phyloP scores from a whole-genome alignment of 192 early-diverging fungal genomes.

The Coemansia asiatica region DNA sequence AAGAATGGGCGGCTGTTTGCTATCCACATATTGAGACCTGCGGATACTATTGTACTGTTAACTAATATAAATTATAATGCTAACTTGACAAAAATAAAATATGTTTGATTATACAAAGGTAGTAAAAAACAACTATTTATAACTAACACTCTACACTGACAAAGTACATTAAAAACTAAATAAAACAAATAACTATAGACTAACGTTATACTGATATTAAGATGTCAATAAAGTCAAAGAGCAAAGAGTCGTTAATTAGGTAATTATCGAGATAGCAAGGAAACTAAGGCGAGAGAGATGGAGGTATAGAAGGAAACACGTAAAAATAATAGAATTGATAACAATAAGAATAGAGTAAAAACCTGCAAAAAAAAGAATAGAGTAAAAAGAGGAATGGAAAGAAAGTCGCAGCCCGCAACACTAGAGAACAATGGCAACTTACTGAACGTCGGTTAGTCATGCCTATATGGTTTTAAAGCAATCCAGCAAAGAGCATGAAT shows the following conservation, averaged over 20 bases:
- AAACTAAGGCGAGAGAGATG: too few relatives aligned
- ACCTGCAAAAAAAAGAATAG: too few relatives aligned
- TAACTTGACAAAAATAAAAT: neutral
- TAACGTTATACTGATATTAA: neutral
- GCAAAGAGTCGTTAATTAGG: neutral
- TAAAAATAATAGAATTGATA: too few relatives aligned
- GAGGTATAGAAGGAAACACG: too few relatives aligned
- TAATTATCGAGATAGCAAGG: too few relatives aligned
- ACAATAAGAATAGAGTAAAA: too few relatives aligned
- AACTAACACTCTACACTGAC: slow-evolving; percentile 14
- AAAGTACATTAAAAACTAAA: slow-evolving; percentile 19
- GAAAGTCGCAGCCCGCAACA: too few relatives aligned
- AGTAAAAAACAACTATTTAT: neutral
- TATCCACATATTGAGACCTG: neutral
- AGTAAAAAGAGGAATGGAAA: too few relatives aligned
- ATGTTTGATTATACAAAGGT: slow-evolving; percentile 1
- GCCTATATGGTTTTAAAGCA: too few relatives aligned
- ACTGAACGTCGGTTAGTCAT: too few relatives aligned
- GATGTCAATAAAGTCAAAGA: neutral
- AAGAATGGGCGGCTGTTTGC: neutral
- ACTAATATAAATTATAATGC: neutral
- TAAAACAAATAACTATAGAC: slow-evolving; percentile 9
- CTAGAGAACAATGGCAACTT: too few relatives aligned
- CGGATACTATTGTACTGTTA: neutral
- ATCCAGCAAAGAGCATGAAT: too few relatives aligned